Conservation (phyloP, 1,284 basidiomycete genomes). For the Prillingera fragicola region DNA sequence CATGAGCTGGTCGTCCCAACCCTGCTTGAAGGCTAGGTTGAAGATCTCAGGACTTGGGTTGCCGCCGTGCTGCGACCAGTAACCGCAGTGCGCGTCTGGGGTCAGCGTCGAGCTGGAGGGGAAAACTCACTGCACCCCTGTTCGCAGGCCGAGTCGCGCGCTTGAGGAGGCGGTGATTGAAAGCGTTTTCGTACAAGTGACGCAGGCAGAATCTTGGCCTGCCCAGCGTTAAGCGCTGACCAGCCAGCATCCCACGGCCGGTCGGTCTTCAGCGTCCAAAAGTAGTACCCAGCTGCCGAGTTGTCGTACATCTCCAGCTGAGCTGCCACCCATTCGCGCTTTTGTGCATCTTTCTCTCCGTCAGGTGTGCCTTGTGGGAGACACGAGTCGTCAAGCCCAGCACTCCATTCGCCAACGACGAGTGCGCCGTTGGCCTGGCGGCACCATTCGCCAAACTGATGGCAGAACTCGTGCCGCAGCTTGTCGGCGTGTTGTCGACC, state of each 20-base stretch:
- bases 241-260: conserved; percentile 66
- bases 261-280: conserved; percentile 83
- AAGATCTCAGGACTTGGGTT: conserved; percentile 63
- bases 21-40: conserved; percentile 58
- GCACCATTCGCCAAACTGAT: conserved; percentile 12
- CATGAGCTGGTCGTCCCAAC: conserved; percentile 65
- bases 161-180: conserved; percentile 30
- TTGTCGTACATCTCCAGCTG: conserved; percentile 66
- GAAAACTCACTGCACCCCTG: conserved; percentile 50
- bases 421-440: conserved; percentile 54
- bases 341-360: conserved; percentile 52
- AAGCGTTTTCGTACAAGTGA: conserved; percentile 46
- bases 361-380: conserved; percentile 52
- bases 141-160: conserved; percentile 47
- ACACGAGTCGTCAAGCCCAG: conserved; percentile 65
- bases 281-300: conserved; percentile 70
- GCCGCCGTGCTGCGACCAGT: conserved; percentile 56
- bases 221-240: conserved; percentile 66
- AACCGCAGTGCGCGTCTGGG: conserved; percentile 55
- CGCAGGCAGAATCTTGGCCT: conserved; percentile 58
- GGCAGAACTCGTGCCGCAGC: conserved; percentile 23
- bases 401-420: conserved; percentile 80
- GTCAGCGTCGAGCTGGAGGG: conserved; percentile 2
- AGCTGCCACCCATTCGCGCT: conserved; percentile 57
- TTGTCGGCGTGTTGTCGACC: conserved; percentile 57